These are phyloP conservation scores for Yarrowia galli DNA, from an alignment of 1,139 yeast species.

Conservation along the genomic window DNA sequence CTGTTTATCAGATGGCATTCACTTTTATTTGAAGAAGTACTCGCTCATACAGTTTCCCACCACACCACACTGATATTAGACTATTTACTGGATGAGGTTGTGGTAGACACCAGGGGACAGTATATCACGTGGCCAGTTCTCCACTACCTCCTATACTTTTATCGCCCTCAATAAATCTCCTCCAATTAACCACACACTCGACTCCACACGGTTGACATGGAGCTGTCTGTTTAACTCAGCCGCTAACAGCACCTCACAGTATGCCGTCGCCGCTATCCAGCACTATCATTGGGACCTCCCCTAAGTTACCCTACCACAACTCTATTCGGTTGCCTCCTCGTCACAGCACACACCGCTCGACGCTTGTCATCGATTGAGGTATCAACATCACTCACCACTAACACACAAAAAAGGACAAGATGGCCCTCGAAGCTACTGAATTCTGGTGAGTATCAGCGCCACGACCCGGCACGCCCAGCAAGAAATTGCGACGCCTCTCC, in stretches of 20 bases:
- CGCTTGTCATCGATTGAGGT: slow-evolving; percentile 38
- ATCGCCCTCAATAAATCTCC: no score
- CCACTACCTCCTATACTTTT: no score
- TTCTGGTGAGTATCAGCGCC: slow-evolving; percentile 33
- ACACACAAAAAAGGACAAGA: slow-evolving; percentile 38
- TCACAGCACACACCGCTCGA: slow-evolving; percentile 35
- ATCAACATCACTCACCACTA: slow-evolving; percentile 35
- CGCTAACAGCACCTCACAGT: not conserved
- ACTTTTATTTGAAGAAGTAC: no score
- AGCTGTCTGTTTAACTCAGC: not conserved
- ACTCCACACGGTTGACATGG: not conserved
- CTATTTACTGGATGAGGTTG: no score
- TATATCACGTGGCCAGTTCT: no score
- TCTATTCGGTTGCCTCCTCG: slow-evolving; percentile 34
- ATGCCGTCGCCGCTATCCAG: not conserved
- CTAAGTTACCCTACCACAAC: slow-evolving; percentile 36
- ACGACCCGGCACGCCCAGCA: not conserved
- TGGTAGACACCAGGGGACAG: no score
- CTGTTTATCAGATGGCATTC: no score
- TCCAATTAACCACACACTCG: no score
- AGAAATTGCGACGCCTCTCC: not conserved
- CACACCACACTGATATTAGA: no score
- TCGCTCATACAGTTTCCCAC: no score
- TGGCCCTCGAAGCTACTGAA: slow-evolving; percentile 39
- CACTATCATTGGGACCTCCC: slow-evolving; percentile 26